Percentiles rank a stretch among this genome's conserved stretches.
These are phyloP conservation scores for Nicotiana obtusifolia DNA, from an alignment of 257 asterid species.

Conservation along the genomic window DNA sequence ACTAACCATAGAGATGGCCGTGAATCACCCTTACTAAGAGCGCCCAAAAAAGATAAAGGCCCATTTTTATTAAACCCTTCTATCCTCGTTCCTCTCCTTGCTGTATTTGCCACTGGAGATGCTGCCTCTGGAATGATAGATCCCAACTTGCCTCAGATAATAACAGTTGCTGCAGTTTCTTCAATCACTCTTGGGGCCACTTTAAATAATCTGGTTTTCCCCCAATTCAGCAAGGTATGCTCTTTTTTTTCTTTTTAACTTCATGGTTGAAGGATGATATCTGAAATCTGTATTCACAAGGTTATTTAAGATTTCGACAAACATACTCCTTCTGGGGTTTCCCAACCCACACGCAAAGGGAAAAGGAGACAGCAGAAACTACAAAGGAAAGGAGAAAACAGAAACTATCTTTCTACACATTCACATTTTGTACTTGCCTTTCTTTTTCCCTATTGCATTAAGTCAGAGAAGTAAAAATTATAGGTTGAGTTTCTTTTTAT, in stretches of 20 bases:
- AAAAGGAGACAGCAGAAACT: background rate
- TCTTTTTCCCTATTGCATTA: background rate
- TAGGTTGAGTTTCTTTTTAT: background rate
- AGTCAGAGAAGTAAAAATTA: background rate
- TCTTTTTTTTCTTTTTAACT: too few species aligned
- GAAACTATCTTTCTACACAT: background rate
- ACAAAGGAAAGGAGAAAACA: background rate
- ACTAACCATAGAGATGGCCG: constrained; percentile 85
- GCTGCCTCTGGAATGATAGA: constrained; percentile 86
- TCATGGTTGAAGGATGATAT: background rate
- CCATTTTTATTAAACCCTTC: constrained; percentile 59
- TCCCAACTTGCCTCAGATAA: constrained; percentile 79
- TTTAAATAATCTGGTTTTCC: constrained; percentile 54
- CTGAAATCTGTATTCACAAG: background rate
- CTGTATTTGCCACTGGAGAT: constrained; percentile 76
- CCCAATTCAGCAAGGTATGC: constrained; percentile 63
- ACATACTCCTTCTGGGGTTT: background rate
- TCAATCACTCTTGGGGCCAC: constrained; percentile 72
- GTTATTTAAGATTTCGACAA: background rate
- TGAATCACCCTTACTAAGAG: constrained; percentile 71
- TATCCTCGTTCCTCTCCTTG: constrained; percentile 55
- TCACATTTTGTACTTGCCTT: background rate
- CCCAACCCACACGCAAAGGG: background rate
- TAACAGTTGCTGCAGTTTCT: constrained; percentile 64
- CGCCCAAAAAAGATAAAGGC: constrained; percentile 58